Conservation (phyloP, 2,329 filamentous ascomycete species). For the Aspergillus ochraceoroseus region DNA sequence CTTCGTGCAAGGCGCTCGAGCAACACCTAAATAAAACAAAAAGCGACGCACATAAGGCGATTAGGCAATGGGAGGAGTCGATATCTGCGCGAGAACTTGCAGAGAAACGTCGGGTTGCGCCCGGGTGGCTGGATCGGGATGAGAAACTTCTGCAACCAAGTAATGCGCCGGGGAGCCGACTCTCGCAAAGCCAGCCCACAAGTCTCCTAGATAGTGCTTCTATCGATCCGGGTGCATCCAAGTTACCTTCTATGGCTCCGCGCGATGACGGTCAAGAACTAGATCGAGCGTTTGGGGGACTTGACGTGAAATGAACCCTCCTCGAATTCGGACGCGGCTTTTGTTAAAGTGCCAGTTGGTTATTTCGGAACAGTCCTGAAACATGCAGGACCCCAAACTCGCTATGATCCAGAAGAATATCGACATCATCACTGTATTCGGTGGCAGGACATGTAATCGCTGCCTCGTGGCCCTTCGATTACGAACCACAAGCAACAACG, state of each 20-base stretch:
- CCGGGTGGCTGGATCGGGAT: constrained; percentile 60
- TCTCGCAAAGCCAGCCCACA: constrained; percentile 14
- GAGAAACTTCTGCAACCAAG: constrained; percentile 56
- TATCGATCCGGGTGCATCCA: constrained; percentile 29
- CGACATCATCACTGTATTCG: too few species aligned
- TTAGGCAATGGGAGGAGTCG: constrained; percentile 65
- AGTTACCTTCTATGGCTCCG: constrained; percentile 40
- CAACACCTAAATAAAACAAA: constrained; percentile 67
- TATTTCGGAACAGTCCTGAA: too few species aligned
- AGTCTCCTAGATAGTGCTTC: constrained; percentile 40
- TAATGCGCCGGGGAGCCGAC: constrained; percentile 15
- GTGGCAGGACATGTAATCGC: too few species aligned
- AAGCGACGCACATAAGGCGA: constrained; percentile 59
- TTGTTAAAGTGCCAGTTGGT: too few species aligned
- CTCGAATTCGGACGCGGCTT: too few species aligned
- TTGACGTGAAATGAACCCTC: constrained; percentile 42
- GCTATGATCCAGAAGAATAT: too few species aligned
- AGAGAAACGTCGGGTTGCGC: constrained; percentile 60
- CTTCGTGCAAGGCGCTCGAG: constrained; percentile 72
- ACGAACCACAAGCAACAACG: too few species aligned
- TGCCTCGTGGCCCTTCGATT: too few species aligned
- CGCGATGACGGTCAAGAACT: constrained; percentile 50
- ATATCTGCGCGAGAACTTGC: constrained; percentile 56
- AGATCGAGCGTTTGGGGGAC: constrained; percentile 50
- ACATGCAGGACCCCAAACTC: too few species aligned